Evolutionary conservation across 208 protist species (phyloP).

Genomic region (Endotrypanum monterogeii): DNA sequence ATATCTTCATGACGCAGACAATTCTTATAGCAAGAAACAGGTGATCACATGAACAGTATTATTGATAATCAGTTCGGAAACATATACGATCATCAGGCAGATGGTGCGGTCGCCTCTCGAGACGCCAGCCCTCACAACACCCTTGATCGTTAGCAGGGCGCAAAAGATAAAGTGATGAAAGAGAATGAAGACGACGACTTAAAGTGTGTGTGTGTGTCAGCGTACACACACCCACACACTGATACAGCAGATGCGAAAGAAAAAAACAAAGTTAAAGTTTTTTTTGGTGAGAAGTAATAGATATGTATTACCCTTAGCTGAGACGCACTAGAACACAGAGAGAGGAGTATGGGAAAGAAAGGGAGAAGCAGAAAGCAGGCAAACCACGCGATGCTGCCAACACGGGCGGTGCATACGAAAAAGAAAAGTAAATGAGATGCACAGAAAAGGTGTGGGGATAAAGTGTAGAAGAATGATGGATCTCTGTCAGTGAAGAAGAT

Average conservation of each 20-base stretch:
- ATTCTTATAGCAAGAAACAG: background rate
- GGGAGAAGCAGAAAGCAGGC: background rate
- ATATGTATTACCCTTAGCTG: too few relatives aligned
- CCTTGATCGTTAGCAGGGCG: too few relatives aligned
- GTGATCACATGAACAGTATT: background rate
- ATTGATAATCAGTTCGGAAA: background rate
- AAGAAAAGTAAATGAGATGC: background rate
- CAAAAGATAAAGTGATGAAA: too few relatives aligned
- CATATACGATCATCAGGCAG: background rate
- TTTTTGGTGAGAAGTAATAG: too few relatives aligned
- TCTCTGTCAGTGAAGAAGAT: background rate
- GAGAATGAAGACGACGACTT: too few relatives aligned
- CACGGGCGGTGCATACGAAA: background rate
- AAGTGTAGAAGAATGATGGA: background rate
- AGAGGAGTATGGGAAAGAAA: background rate
- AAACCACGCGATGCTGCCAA: background rate
- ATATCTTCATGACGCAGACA: background rate
- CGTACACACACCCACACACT: too few relatives aligned
- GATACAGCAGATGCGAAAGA: too few relatives aligned
- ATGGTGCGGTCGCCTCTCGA: background rate
- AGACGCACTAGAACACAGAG: too few relatives aligned
- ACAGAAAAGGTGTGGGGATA: background rate
- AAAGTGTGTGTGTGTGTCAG: too few relatives aligned
- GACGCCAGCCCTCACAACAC: too few relatives aligned
- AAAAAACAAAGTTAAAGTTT: too few relatives aligned